Base-by-base conservation (phyloP, 2,329 filamentous ascomycete genomes). In the Trichoderma afroharzianum region DNA sequence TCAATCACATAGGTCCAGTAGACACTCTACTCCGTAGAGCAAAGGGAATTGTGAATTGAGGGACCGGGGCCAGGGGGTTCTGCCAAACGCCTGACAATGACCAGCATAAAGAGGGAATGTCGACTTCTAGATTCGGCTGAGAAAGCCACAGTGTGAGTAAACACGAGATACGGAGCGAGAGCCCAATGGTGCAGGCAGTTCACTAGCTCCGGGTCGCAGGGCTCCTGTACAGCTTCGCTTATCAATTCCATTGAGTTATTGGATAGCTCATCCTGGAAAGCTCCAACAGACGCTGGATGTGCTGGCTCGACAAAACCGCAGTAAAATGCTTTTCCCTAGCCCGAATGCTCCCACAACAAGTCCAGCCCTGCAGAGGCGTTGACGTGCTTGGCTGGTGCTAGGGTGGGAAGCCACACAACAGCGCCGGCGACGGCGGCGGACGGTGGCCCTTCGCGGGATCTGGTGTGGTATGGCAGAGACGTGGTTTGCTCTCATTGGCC, bases 401-500 rank as follows among this genome's bases (percentile, higher is more conserved):
- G 61, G 68, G 61, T 66, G 61, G 59, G 62, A 59, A 64, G 61
- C 36, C 59, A 71, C 68, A 71, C 61, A 64, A 30, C 61, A 71
- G 53, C 50, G 61, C 59, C 50, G 57, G 63, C 63, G 53, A 36
- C 70, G 63, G 70, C 63, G 70, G 63, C 63, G 63, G 64, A 68
- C 64, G 70, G 70, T 71, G 70, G 71, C 58, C 71, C 79, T 77
- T 78, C 68, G 72, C 71, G 66, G 72, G 66, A 72, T 71, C 71
- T 55, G 61, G 47, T 72, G 71, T 66, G 73, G 74, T 76, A 74
- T 78, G 77, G 76, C 73, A 76, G 74, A 80, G 79, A 80, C 79
- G 79, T 80, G 79, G 79, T 80, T 73, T 72, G 71, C 77, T 73
- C 74, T 80, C 76, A 80, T 80, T 80, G 79, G 79, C 71, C 77